Evolutionary conservation across 2,329 filamentous ascomycete species (phyloP).

Genomic region (Diplodia mutila): DNA sequence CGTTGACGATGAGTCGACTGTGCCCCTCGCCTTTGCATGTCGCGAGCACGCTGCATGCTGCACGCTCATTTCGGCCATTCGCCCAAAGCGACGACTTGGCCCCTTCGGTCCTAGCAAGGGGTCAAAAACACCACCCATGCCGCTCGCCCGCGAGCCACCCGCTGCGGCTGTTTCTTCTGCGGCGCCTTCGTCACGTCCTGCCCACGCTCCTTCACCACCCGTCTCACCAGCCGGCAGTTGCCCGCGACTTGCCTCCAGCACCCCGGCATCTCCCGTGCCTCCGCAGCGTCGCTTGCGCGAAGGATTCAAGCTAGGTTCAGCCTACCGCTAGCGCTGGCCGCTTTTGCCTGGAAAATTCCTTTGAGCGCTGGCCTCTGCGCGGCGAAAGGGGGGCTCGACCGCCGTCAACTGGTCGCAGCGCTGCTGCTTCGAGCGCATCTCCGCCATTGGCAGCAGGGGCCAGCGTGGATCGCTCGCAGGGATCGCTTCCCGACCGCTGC

Average conservation of each 20-base stretch:
- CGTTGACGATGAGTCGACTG: slow-evolving; percentile 14
- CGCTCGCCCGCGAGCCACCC: slow-evolving; percentile 21
- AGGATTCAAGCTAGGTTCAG: slow-evolving; percentile 3
- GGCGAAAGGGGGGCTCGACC: slow-evolving; percentile 1
- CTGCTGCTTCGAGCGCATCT: slow-evolving; percentile 22
- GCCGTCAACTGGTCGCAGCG: slow-evolving; percentile 15
- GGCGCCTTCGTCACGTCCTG: slow-evolving; percentile 22
- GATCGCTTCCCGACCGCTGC: slow-evolving; percentile 19
- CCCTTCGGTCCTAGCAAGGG: slow-evolving; percentile 24
- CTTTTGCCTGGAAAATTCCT: slow-evolving; percentile 18
- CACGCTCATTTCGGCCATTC: slow-evolving; percentile 23
- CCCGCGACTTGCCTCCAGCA: neutral
- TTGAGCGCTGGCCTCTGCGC: slow-evolving; percentile 9
- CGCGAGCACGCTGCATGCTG: slow-evolving; percentile 18
- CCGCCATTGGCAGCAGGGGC: slow-evolving; percentile 16
- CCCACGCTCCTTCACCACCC: slow-evolving; percentile 9
- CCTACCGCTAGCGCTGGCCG: slow-evolving; percentile 17
- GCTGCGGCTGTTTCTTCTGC: slow-evolving; percentile 22
- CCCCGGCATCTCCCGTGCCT: slow-evolving; percentile 17
- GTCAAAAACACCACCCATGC: slow-evolving; percentile 15
- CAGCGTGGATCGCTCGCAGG: slow-evolving; percentile 24
- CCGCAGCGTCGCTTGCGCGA: slow-evolving; percentile 22
- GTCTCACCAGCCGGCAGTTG: slow-evolving; percentile 21
- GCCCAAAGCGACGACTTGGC: slow-evolving; percentile 17
- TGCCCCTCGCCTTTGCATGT: slow-evolving; percentile 22